phyloP scores from a whole-genome alignment of 2,329 filamentous ascomycete species.

The Fusarium penzigii region DNA sequence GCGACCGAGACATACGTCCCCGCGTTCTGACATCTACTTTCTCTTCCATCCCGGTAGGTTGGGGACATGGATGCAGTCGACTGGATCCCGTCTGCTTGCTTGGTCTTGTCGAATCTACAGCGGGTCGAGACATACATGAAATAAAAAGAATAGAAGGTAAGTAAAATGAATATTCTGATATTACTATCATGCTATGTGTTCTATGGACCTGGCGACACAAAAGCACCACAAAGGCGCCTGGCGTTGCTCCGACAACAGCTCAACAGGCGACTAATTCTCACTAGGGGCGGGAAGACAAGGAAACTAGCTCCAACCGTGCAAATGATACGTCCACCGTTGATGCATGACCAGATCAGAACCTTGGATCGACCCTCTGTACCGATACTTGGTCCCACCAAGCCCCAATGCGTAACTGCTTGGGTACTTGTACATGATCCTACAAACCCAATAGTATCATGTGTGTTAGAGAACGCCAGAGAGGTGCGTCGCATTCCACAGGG shows the following conservation, averaged over 20 bases:
- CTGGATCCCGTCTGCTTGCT: neutral
- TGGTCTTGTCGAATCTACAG: neutral
- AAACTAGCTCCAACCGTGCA: neutral
- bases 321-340: neutral
- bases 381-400: neutral
- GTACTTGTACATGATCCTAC: neutral
- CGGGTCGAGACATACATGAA: no score
- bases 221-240: neutral
- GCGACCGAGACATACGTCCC: neutral
- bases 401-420: neutral
- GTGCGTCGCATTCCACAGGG: neutral
- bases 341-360: neutral
- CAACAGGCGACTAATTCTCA: neutral
- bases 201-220: no score
- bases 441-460: neutral
- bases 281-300: neutral
- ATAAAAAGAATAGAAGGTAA: no score
- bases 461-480: neutral
- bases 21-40: neutral
- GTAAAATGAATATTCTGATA: no score
- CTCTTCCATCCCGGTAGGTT: neutral
- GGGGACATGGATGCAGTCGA: neutral
- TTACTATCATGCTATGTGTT: no score
- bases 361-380: neutral
- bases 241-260: neutral